These are phyloP conservation scores for Cyamopsis tetragonoloba DNA, from an alignment of 306 rosid genomes.

Conservation along the genomic window DNA sequence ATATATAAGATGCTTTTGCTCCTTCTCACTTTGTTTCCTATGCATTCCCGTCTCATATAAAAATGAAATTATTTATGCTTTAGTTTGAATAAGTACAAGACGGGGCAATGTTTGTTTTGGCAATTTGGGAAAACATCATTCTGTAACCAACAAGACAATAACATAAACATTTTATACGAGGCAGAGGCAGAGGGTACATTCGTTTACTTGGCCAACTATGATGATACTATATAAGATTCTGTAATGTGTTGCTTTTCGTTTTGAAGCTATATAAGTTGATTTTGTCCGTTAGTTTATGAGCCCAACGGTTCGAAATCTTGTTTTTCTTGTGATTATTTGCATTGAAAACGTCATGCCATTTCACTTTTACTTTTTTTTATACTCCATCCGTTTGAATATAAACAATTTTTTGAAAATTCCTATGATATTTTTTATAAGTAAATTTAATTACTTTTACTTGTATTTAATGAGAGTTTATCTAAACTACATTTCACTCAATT, in stretches of 20 bases:
- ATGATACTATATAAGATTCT: slow-evolving; percentile 7
- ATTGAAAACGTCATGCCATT: too few relatives aligned
- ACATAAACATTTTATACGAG: slow-evolving; percentile 8
- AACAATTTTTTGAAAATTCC: too few relatives aligned
- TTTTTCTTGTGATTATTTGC: neutral
- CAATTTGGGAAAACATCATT: slow-evolving; percentile 23
- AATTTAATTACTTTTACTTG: too few relatives aligned
- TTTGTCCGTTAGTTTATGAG: neutral
- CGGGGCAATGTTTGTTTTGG: slow-evolving; percentile 23
- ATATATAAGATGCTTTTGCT: neutral
- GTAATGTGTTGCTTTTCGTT: slow-evolving; percentile 20
- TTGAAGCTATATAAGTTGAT: slow-evolving; percentile 1
- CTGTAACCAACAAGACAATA: slow-evolving; percentile 23
- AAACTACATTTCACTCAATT: too few relatives aligned
- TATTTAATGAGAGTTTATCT: too few relatives aligned
- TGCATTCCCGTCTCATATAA: neutral
- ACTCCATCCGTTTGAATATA: too few relatives aligned
- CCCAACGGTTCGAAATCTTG: neutral
- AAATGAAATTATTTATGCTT: neutral
- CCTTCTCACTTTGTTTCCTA: neutral
- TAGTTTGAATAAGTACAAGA: neutral
- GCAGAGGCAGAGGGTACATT: neutral
- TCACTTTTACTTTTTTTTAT: too few relatives aligned
- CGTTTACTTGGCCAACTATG: slow-evolving; percentile 26
- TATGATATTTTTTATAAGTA: too few relatives aligned